Conservation (phyloP, 2,329 filamentous ascomycete genomes). For the Trichoderma polysporum region DNA sequence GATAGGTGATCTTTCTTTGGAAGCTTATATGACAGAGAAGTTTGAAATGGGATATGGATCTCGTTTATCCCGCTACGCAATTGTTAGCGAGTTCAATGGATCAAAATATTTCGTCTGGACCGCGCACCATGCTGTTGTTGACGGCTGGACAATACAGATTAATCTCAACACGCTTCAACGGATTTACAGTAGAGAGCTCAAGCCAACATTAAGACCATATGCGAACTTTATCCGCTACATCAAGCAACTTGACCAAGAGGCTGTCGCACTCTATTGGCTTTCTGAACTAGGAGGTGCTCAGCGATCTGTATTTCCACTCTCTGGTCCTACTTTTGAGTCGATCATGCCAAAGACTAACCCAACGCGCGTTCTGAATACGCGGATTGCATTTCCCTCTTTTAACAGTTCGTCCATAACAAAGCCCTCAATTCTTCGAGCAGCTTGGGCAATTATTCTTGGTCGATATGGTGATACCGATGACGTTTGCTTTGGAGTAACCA, state of each 20-base stretch:
- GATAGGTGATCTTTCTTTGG: background rate
- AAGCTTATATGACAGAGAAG: background rate
- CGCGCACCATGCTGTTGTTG: slow-evolving; percentile 28
- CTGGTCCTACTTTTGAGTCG: background rate
- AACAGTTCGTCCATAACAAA: slow-evolving; percentile 16
- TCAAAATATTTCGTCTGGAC: slow-evolving; percentile 24
- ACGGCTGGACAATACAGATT: slow-evolving; percentile 25
- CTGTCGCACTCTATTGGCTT: background rate
- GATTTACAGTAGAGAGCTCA: background rate
- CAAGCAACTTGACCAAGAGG: background rate
- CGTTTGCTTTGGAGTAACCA: slow-evolving; percentile 30
- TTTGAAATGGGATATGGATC: slow-evolving; percentile 10
- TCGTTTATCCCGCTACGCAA: slow-evolving; percentile 6
- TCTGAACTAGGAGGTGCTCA: background rate
- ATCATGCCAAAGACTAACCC: background rate
- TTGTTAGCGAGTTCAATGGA: background rate
- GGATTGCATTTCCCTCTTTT: background rate
- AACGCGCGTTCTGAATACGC: background rate
- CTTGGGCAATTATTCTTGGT: slow-evolving; percentile 29
- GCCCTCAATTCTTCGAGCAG: slow-evolving; percentile 27
- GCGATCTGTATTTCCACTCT: slow-evolving; percentile 7
- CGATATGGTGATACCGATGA: slow-evolving; percentile 24
- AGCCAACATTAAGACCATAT: slow-evolving; percentile 13
- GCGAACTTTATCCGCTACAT: slow-evolving; percentile 21
- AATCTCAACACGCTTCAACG: background rate